These are phyloP conservation scores for Citrullus mucosospermus DNA, from an alignment of 306 rosid genomes.

Conservation along the genomic window DNA sequence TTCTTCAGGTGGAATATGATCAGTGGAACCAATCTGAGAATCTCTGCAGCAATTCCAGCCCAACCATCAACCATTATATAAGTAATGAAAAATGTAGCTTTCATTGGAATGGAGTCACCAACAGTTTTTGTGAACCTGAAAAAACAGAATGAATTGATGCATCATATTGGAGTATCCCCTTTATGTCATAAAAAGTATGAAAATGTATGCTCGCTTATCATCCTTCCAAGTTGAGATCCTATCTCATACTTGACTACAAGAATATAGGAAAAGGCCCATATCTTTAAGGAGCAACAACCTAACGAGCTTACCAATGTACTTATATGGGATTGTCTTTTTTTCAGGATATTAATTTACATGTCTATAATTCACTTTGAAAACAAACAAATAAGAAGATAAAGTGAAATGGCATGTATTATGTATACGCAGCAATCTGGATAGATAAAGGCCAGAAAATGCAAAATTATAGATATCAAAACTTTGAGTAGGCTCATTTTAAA, in stretches of 20 bases:
- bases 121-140: constrained; percentile 67
- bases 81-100: constrained; percentile 91
- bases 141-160: constrained; percentile 13
- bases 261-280: neutral
- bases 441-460: neutral
- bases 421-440: neutral
- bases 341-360: neutral
- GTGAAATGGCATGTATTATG: neutral
- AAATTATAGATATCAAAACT: neutral
- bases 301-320: neutral
- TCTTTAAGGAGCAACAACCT: neutral
- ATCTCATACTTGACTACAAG: neutral
- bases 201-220: neutral
- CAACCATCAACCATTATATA: constrained; percentile 91
- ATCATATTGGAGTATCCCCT: constrained; percentile 9
- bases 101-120: constrained; percentile 84
- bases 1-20: constrained; percentile 64
- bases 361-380: neutral
- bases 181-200: neutral
- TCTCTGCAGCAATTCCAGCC: constrained; percentile 84
- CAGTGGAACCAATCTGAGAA: constrained; percentile 54
- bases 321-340: neutral
- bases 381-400: neutral
- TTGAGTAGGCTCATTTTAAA: neutral
- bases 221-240: neutral